Percentiles rank a stretch among this genome's conserved stretches.
phyloP scores from a whole-genome alignment of 2,329 filamentous ascomycete species.

The Trichothecium sympodiale region DNA sequence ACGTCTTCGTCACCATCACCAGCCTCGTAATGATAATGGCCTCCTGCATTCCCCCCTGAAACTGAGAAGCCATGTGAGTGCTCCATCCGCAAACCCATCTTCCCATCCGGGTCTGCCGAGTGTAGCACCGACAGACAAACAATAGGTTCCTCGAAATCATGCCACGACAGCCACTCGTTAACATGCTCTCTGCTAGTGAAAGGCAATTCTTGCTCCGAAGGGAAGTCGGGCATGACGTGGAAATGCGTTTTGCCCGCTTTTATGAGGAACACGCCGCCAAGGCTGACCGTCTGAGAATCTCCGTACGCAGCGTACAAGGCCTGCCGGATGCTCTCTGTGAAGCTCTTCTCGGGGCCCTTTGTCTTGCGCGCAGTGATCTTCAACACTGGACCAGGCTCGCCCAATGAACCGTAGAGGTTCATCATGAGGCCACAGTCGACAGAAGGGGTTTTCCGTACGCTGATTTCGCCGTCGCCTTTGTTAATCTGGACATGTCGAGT shows the following conservation, averaged over 20 bases:
- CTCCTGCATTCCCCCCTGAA: conserved; percentile 19
- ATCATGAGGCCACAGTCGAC: conserved; percentile 29
- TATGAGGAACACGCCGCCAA: conserved; percentile 30
- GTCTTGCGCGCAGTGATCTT: conserved; percentile 22
- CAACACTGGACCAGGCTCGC: conserved; percentile 20
- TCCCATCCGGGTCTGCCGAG: conserved; percentile 22
- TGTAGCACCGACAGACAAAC: conserved; percentile 30
- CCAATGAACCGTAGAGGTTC: conserved; percentile 27
- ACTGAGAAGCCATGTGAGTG: conserved; percentile 34
- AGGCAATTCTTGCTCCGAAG: conserved; percentile 12
- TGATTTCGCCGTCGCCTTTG: conserved; percentile 7
- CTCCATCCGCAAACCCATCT: conserved; percentile 29
- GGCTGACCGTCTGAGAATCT: conserved; percentile 18
- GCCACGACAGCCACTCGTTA: conserved; percentile 27
- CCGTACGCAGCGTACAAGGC: conserved; percentile 19
- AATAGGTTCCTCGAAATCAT: conserved; percentile 22
- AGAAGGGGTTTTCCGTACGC: conserved; percentile 12
- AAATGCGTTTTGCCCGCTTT: conserved; percentile 22
- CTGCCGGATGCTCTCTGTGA: conserved; percentile 20
- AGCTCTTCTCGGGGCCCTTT: conserved; percentile 13
- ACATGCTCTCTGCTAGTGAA: conserved; percentile 18
- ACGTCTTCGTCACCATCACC: conserved; percentile 20
- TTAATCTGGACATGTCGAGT: conserved; percentile 17
- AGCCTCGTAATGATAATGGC: conserved; percentile 33
- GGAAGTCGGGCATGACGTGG: conserved; percentile 35